These are phyloP conservation scores for Trichosporon coremiiforme DNA, from an alignment of 1,284 basidiomycete genomes.

Conservation along the genomic window DNA sequence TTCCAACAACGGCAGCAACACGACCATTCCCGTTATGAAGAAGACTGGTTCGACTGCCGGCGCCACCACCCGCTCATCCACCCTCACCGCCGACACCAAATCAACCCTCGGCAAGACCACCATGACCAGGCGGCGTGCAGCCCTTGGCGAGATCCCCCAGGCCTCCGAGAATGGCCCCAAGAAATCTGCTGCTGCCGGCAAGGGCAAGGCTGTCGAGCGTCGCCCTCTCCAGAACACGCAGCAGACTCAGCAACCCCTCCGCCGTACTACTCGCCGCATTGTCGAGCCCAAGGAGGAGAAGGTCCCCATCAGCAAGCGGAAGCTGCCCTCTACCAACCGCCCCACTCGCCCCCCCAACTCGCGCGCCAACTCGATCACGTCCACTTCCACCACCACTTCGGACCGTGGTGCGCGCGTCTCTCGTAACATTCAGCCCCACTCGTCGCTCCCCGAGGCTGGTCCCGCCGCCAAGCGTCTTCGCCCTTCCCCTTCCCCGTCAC, in stretches of 20 bases:
- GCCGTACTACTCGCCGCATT: constrained; percentile 22
- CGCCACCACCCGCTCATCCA: constrained; percentile 23
- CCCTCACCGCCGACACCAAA: constrained; percentile 30
- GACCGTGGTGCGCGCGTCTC: constrained; percentile 20
- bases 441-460: constrained; percentile 34
- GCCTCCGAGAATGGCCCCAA: constrained; percentile 29
- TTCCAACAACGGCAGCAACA: constrained; percentile 28
- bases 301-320: constrained; percentile 36
- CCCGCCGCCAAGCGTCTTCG: constrained; percentile 41
- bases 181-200: constrained; percentile 29
- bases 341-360: constrained; percentile 22
- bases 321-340: constrained; percentile 29
- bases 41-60: constrained; percentile 35
- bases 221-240: constrained; percentile 37
- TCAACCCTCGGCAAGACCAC: constrained; percentile 8
- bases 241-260: constrained; percentile 22
- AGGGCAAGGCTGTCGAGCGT: constrained; percentile 30
- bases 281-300: constrained; percentile 16
- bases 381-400: constrained; percentile 26
- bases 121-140: constrained; percentile 41
- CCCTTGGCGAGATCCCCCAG: constrained; percentile 53
- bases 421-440: constrained; percentile 30
- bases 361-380: constrained; percentile 25
- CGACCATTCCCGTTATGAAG: constrained; percentile 49
- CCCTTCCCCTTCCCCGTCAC: not conserved